These are phyloP conservation scores for Apiospora kogelbergensis DNA, from an alignment of 2,329 filamentous ascomycete species.

Conservation along the genomic window DNA sequence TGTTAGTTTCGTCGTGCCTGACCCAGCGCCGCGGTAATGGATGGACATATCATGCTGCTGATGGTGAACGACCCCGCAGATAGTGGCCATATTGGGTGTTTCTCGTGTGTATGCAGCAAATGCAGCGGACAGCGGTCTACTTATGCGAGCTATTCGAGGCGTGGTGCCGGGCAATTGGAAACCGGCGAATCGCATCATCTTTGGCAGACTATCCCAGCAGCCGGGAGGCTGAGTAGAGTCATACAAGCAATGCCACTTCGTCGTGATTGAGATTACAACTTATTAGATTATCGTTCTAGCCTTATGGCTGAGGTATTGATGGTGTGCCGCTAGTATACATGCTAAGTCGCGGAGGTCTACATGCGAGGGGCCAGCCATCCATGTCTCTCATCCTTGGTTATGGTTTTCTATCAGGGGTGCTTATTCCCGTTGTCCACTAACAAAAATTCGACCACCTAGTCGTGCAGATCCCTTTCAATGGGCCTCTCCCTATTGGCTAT, in stretches of 20 bases:
- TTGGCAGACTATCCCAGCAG: no score
- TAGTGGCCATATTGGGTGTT: not conserved
- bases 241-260: not conserved
- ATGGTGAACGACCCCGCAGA: not conserved
- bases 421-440: not conserved
- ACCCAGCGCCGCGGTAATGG: not conserved
- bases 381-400: not conserved
- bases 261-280: not conserved
- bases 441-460: not conserved
- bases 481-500: not conserved
- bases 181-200: not conserved
- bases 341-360: not conserved
- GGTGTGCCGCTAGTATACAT: not conserved
- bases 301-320: not conserved
- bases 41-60: not conserved
- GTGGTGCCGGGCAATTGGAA: not conserved
- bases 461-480: not conserved
- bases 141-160: no score
- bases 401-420: not conserved
- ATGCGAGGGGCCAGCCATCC: not conserved
- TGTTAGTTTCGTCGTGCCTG: not conserved
- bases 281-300: not conserved
- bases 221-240: not conserved
- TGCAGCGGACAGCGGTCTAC: no score
- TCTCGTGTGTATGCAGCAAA: no score